Conservation (phyloP, 225 moss, liverwort and hornwort species). For the Polytrichum commune region DNA sequence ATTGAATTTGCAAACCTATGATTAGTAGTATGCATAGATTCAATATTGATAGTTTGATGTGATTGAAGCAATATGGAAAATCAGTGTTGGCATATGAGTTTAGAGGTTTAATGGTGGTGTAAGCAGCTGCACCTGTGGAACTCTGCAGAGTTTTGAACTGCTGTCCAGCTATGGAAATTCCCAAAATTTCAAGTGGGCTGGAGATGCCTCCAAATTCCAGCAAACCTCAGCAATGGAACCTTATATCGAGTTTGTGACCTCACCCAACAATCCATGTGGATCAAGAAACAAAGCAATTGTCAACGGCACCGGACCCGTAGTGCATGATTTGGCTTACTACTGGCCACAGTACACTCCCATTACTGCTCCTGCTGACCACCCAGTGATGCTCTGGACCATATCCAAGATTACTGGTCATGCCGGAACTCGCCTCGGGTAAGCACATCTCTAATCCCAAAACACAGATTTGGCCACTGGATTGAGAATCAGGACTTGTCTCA, state of each 20-base stretch:
- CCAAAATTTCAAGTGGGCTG: constrained; percentile 37
- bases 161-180: constrained; percentile 37
- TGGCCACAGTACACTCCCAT: constrained; percentile 91
- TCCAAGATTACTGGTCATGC: constrained; percentile 92
- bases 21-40: too few relatives aligned
- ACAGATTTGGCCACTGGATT: too few relatives aligned
- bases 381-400: constrained; percentile 86
- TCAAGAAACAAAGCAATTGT: constrained; percentile 49
- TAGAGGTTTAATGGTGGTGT: too few relatives aligned
- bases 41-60: too few relatives aligned
- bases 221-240: constrained; percentile 1
- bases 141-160: constrained; percentile 28
- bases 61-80: too few relatives aligned
- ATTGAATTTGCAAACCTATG: too few relatives aligned
- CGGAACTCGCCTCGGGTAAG: constrained; percentile 86
- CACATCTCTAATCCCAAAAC: too few relatives aligned
- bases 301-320: constrained; percentile 51
- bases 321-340: constrained; percentile 86
- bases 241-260: constrained; percentile 48
- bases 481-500: too few relatives aligned
- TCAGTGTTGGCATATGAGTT: too few relatives aligned
- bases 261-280: constrained; percentile 80
- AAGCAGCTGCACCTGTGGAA: background rate
- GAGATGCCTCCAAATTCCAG: constrained; percentile 36
- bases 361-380: constrained; percentile 37